phyloP scores from a whole-genome alignment of 208 protist species.

The Leishmania martiniquensis region DNA sequence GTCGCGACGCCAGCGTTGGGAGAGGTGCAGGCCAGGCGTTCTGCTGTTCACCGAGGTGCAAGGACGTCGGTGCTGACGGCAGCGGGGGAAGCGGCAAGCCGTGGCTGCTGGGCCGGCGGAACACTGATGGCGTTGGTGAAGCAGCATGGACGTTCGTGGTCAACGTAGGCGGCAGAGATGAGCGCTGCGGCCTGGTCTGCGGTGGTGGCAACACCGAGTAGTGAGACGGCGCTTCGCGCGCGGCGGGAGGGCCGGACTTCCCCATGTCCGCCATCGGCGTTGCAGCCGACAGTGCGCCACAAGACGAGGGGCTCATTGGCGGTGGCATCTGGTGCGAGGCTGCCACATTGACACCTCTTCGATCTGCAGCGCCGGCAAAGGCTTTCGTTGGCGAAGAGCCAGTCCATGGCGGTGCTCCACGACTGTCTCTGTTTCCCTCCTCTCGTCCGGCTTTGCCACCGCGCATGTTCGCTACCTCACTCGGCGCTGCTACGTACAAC shows the following conservation, averaged over 20 bases:
- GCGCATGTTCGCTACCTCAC: neutral
- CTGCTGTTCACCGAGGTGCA: neutral
- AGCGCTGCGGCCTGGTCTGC: conserved; percentile 2
- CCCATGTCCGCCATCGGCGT: neutral
- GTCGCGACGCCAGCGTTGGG: neutral
- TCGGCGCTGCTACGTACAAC: neutral
- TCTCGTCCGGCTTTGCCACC: neutral
- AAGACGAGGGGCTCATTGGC: conserved; percentile 10
- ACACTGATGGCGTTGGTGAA: neutral
- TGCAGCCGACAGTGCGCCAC: neutral
- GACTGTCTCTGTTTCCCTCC: neutral
- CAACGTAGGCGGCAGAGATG: neutral
- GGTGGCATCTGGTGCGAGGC: neutral
- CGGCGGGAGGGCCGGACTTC: neutral
- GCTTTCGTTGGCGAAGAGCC: neutral
- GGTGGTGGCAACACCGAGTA: neutral
- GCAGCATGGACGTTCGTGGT: neutral
- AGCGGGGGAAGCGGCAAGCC: neutral
- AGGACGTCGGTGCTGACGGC: neutral
- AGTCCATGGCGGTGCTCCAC: neutral
- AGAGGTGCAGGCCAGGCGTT: conserved; percentile 16
- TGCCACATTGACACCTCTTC: neutral
- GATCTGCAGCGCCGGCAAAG: neutral
- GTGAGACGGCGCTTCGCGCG: neutral
- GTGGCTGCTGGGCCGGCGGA: neutral